Evolutionary conservation across 2,329 filamentous ascomycete genomes (phyloP).

Genomic region (Hypoxylon sp.): DNA sequence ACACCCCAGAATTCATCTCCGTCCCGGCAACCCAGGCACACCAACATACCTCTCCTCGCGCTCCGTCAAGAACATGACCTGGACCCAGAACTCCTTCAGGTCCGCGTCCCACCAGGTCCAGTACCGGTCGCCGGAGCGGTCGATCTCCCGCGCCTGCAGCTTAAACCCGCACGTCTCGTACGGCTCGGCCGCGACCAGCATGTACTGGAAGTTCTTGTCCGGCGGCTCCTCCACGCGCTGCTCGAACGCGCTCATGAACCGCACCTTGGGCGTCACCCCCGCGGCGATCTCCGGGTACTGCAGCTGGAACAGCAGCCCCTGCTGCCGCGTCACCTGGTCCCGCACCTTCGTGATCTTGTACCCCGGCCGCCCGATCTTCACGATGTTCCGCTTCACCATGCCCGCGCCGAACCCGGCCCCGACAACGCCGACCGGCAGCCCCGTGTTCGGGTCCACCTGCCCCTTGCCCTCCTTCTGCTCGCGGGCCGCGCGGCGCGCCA

Average conservation of each 20-base stretch:
- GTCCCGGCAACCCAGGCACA: constrained; percentile 69
- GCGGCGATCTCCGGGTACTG: constrained; percentile 91
- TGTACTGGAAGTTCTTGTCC: constrained; percentile 93
- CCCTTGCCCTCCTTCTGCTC: constrained; percentile 90
- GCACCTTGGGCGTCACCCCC: constrained; percentile 82
- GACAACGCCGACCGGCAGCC: constrained; percentile 79
- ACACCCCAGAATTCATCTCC: constrained; percentile 52
- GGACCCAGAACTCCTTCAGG: constrained; percentile 96
- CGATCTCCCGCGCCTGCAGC: constrained; percentile 91
- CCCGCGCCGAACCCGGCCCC: constrained; percentile 75
- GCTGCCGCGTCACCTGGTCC: constrained; percentile 88
- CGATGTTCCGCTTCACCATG: constrained; percentile 79
- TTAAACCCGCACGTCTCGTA: constrained; percentile 99
- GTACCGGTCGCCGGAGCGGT: constrained; percentile 86
- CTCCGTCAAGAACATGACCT: constrained; percentile 98
- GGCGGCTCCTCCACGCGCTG: constrained; percentile 93
- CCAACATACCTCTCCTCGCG: constrained; percentile 88
- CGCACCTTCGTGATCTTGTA: constrained; percentile 98
- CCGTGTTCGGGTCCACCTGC: constrained; percentile 75
- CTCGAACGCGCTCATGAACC: constrained; percentile 98
- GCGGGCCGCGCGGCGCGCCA: constrained; percentile 93
- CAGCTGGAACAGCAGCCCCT: constrained; percentile 93
- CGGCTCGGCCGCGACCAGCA: constrained; percentile 94
- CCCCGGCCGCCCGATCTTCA: constrained; percentile 95
- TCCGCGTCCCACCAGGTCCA: constrained; percentile 97